Evolutionary conservation across 1,284 basidiomycete genomes (phyloP).

Genomic region (Moniliophthora roreri): DNA sequence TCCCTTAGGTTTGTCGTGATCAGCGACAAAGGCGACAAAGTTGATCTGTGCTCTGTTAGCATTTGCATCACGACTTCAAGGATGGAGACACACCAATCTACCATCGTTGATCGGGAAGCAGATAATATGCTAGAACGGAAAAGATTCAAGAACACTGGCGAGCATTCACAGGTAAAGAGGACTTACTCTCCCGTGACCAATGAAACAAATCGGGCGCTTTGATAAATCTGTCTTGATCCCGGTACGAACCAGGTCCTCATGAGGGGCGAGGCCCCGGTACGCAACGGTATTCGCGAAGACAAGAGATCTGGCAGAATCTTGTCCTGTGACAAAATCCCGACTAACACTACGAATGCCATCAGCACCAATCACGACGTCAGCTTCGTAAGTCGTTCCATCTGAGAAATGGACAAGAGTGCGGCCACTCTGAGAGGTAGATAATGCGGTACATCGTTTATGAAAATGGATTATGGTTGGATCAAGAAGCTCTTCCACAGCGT

Average conservation of each 20-base stretch:
- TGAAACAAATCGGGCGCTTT: conserved; percentile 36
- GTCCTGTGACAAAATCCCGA: conserved; percentile 35
- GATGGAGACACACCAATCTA: conserved; percentile 30
- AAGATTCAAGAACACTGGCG: conserved; percentile 6
- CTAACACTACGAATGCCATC: conserved; percentile 53
- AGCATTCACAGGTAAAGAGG: conserved; percentile 18
- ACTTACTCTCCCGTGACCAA: conserved; percentile 42
- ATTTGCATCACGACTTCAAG: no score
- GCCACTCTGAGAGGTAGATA: conserved; percentile 27
- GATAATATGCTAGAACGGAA: conserved; percentile 49
- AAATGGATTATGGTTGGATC: conserved; percentile 44
- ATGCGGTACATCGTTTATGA: conserved; percentile 47
- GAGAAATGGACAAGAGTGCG: conserved; percentile 38
- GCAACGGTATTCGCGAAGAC: conserved; percentile 40
- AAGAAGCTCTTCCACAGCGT: conserved; percentile 45
- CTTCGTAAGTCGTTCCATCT: conserved; percentile 44
- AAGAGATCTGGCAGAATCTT: conserved; percentile 24
- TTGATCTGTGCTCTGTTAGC: conserved; percentile 40
- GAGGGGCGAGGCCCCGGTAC: conserved; percentile 43
- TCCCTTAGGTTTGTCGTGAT: conserved; percentile 36
- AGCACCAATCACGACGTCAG: conserved; percentile 53
- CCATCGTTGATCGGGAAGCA: conserved; percentile 52
- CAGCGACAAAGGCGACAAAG: conserved; percentile 49
- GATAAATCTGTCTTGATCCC: conserved; percentile 42
- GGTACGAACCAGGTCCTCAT: conserved; percentile 34